These are phyloP conservation scores for Xylaria intraflava DNA, from an alignment of 495 filamentous ascomycete genomes.

Conservation along the genomic window DNA sequence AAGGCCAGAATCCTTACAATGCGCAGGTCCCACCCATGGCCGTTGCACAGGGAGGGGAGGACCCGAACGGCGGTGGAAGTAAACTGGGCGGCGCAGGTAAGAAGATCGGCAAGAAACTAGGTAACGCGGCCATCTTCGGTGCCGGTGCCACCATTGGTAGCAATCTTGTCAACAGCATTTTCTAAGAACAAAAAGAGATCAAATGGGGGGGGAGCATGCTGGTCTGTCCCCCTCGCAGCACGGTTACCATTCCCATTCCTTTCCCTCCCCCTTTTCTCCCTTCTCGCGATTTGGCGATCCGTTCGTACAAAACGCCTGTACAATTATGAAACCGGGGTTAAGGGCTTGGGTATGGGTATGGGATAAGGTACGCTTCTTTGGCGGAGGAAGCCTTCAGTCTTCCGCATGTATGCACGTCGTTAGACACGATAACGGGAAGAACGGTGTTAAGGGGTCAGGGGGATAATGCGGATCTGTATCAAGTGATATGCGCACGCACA, in stretches of 20 bases:
- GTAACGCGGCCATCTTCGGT: constrained; percentile 70
- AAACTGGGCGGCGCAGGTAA: constrained; percentile 54
- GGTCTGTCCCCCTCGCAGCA: not conserved
- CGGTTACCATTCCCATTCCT: not conserved
- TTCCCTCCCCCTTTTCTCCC: not conserved
- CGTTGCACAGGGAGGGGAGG: constrained; percentile 27
- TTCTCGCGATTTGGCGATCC: not conserved
- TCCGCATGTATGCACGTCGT: not conserved
- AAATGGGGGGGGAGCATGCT: not conserved
- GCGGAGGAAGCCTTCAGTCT: not conserved
- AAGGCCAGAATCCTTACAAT: constrained; percentile 41
- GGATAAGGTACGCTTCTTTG: not conserved
- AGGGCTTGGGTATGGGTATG: not conserved
- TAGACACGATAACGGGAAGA: not conserved
- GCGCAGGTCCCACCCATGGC: constrained; percentile 47
- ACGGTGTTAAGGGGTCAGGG: too few relatives aligned
- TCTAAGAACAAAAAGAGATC: constrained; percentile 41
- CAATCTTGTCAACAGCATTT: constrained; percentile 89
- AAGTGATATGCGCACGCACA: not conserved
- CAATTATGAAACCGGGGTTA: not conserved
- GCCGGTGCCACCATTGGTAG: constrained; percentile 85
- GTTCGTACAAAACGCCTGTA: not conserved
- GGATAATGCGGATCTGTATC: not conserved
- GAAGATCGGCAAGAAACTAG: constrained; percentile 74
- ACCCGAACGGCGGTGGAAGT: constrained; percentile 15